These are phyloP conservation scores for Quercus wislizeni DNA, from an alignment of 306 rosid species.

Conservation along the genomic window DNA sequence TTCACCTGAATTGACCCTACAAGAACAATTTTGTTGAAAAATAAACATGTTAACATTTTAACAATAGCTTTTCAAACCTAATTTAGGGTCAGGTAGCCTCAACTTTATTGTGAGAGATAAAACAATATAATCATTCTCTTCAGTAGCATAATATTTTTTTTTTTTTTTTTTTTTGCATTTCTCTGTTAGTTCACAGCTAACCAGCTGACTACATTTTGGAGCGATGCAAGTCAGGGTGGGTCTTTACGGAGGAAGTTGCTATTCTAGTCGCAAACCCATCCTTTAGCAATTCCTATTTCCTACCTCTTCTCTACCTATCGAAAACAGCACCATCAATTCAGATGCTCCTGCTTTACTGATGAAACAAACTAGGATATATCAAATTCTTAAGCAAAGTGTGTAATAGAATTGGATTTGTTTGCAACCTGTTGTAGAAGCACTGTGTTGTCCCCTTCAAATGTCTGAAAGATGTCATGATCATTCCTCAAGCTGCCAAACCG, in stretches of 20 bases:
- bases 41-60: background rate
- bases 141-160: background rate
- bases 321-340: background rate
- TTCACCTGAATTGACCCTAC: background rate
- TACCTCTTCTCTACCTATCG: background rate
- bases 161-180: background rate
- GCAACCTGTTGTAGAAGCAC: constrained; percentile 96
- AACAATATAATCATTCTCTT: background rate
- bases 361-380: background rate
- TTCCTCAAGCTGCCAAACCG: constrained; percentile 87
- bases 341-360: background rate
- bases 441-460: constrained; percentile 98
- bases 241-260: background rate
- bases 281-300: constrained; percentile 1
- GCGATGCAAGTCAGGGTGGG: background rate
- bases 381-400: background rate
- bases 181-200: background rate
- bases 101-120: background rate
- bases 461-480: constrained; percentile 97
- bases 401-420: constrained; percentile 5
- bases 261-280: background rate
- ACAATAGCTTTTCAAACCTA: background rate
- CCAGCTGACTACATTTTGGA: background rate
- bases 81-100: background rate
- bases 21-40: background rate